Evolutionary conservation across 2,329 filamentous ascomycete species (phyloP), one percentile per base, ranked within the genome.

Genomic region (Pleoardoris graminearum): DNA sequence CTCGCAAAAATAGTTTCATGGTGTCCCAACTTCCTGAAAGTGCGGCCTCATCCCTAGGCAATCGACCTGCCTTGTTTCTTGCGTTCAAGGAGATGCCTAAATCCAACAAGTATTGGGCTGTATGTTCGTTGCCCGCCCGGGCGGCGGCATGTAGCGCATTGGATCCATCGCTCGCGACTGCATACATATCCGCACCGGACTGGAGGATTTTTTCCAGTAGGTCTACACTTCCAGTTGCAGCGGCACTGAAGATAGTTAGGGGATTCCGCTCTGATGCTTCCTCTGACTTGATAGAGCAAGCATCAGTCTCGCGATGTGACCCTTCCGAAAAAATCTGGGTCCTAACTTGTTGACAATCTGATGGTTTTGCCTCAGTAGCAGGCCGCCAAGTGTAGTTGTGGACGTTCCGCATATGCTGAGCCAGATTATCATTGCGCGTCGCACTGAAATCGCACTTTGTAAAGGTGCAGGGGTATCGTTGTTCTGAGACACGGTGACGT

Each of bases 91-190:
- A 11, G 3, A 39, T 37, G 10, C 51, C 58, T 10, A 45, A 14
- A 5, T 48, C 14, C 3, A 61, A n/a, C 3, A 63, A 35, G 10
- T 39, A 41, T 7, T 48, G 1, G 0, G 51, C 27, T 0, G 50
- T 35, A 2, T 35, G n/a, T 6, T 17, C 12, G 4, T 53, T 53
- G 5, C 53, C 57, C 7, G 51, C 50, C 48, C 46, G 59, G 17
- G 60, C 56, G 3, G 60, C 60, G 23, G 53, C 53, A 48, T 63
- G 60, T n/a, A 63, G 30, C 7, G 23, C 29, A 10, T 50, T 57
- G 5, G 58, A 58, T 11, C 53, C 53, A 29, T 63, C 56, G 14
- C 51, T 51, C n/a, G 35, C 50, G 6, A 22, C 32, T 3, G 27
- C 21, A 14, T 36, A 37, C 10, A 61, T 8, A 23, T 49, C 32